A percentile compares a stretch with the other conserved stretches of the same genome.
These are phyloP conservation scores for Acacia pycnantha DNA, from an alignment of 331 rosid species.

Conservation along the genomic window DNA sequence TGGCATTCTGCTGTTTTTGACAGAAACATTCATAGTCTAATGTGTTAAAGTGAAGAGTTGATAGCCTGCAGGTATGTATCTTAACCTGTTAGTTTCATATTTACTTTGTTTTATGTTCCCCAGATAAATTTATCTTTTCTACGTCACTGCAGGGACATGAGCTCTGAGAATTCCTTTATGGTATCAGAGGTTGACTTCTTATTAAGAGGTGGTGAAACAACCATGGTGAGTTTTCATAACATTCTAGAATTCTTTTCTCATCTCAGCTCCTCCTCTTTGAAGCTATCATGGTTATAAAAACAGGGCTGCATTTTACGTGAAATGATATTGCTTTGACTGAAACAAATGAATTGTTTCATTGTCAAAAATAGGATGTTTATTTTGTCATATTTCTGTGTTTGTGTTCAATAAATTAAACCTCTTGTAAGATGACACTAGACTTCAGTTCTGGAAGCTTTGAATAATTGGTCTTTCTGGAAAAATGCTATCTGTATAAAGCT, in stretches of 20 bases:
- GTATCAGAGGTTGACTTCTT: conserved; percentile 72
- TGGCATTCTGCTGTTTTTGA: too few species aligned
- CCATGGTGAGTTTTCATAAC: conserved; percentile 60
- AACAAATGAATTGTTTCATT: conserved; percentile 25
- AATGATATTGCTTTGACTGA: conserved; percentile 22
- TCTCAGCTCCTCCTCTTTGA: neutral
- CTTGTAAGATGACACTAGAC: conserved; percentile 17
- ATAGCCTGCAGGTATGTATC: conserved; percentile 40
- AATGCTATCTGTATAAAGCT: neutral
- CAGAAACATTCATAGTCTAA: too few species aligned
- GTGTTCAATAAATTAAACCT: conserved; percentile 19
- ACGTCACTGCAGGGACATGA: conserved; percentile 52
- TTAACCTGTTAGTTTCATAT: neutral
- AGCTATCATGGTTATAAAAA: conserved; percentile 8
- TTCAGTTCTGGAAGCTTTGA: conserved; percentile 14
- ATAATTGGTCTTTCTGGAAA: conserved; percentile 22
- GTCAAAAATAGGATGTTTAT: neutral
- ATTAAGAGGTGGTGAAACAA: conserved; percentile 71
- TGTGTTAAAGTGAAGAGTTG: conserved; percentile 3
- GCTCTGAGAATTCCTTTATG: conserved; percentile 44
- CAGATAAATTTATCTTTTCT: conserved; percentile 21
- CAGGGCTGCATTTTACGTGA: neutral
- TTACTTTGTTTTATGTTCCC: conserved; percentile 7
- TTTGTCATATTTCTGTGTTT: conserved; percentile 9
- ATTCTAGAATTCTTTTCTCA: neutral